These are phyloP conservation scores for Globisporangium recalcitrans DNA, from an alignment of 352 stramenopile species.

Conservation along the genomic window DNA sequence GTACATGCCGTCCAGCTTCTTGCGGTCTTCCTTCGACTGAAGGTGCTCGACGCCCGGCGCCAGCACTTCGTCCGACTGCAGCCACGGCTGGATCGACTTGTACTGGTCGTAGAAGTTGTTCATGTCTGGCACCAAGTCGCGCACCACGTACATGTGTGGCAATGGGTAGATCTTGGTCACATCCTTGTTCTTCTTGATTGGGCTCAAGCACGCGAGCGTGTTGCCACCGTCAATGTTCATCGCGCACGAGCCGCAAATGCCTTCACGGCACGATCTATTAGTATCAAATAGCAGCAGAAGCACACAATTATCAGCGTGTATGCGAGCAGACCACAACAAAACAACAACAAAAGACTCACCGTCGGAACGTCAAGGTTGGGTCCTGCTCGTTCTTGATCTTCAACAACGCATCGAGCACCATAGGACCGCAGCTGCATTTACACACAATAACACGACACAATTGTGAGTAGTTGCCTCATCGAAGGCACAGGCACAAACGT, in stretches of 20 bases:
- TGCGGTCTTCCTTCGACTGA: conserved; percentile 94
- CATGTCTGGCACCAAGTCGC: conserved; percentile 99
- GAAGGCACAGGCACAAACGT: conserved; percentile 14
- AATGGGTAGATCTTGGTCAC: conserved; percentile 98
- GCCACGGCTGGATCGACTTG: conserved; percentile 98
- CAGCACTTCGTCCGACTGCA: conserved; percentile 92
- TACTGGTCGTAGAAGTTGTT: conserved; percentile 99
- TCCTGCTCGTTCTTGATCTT: conserved; percentile 99
- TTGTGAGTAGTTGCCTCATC: background rate
- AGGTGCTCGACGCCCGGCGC: conserved; percentile 83
- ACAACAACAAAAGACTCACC: conserved; percentile 31
- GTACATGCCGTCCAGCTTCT: conserved; percentile 99
- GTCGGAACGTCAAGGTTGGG: conserved; percentile 97
- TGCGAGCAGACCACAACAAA: background rate
- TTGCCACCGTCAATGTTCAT: conserved; percentile 99
- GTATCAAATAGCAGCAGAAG: too few species aligned
- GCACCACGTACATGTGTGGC: conserved; percentile 99
- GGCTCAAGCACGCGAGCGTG: conserved; percentile 96
- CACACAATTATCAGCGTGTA: conserved; percentile 3
- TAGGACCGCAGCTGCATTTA: conserved; percentile 88
- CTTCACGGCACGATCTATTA: conserved; percentile 94
- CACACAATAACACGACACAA: background rate
- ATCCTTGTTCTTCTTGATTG: conserved; percentile 93
- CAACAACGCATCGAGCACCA: conserved; percentile 99
- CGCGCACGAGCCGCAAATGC: conserved; percentile 98